Conservation (phyloP, 192 early-diverging fungal genomes). For the Rhizoclosmatium sp. region DNA sequence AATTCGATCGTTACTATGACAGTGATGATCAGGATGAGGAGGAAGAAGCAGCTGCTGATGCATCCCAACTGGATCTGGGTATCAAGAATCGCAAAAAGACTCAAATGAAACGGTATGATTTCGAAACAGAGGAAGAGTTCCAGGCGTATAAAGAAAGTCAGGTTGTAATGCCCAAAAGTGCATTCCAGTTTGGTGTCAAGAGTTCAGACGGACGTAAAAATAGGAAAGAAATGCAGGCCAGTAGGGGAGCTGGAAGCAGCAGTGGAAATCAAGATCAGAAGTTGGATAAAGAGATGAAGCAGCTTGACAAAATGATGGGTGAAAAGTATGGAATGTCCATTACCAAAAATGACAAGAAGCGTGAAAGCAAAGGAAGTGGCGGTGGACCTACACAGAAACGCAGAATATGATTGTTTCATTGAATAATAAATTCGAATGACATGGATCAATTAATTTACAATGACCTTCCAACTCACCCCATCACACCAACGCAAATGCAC, state of each 20-base stretch:
- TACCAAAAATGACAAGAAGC: conserved; percentile 16
- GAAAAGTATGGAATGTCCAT: conserved; percentile 52
- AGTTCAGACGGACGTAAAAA: conserved; percentile 67
- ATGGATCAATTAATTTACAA: too few species aligned
- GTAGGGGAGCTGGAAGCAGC: conserved; percentile 32
- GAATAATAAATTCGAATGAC: too few species aligned
- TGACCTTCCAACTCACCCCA: too few species aligned
- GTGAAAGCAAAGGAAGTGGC: conserved; percentile 18
- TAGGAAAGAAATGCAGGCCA: conserved; percentile 38
- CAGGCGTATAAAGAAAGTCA: conserved; percentile 74
- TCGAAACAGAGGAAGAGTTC: conserved; percentile 82
- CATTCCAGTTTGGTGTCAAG: conserved; percentile 81
- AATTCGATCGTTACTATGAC: conserved; percentile 61
- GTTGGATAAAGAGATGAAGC: conserved; percentile 55
- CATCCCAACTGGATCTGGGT: conserved; percentile 71
- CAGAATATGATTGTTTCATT: too few species aligned
- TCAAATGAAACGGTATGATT: conserved; percentile 76
- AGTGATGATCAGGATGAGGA: conserved; percentile 47
- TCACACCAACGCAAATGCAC: too few species aligned
- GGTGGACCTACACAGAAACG: not conserved
- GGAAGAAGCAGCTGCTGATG: conserved; percentile 31
- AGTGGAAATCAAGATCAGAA: conserved; percentile 28
- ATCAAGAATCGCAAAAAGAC: conserved; percentile 74
- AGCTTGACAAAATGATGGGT: conserved; percentile 55
- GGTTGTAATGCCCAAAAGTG: conserved; percentile 77